These are phyloP conservation scores for Tylopilus sp. DNA, from an alignment of 1,284 basidiomycete genomes.

Conservation along the genomic window DNA sequence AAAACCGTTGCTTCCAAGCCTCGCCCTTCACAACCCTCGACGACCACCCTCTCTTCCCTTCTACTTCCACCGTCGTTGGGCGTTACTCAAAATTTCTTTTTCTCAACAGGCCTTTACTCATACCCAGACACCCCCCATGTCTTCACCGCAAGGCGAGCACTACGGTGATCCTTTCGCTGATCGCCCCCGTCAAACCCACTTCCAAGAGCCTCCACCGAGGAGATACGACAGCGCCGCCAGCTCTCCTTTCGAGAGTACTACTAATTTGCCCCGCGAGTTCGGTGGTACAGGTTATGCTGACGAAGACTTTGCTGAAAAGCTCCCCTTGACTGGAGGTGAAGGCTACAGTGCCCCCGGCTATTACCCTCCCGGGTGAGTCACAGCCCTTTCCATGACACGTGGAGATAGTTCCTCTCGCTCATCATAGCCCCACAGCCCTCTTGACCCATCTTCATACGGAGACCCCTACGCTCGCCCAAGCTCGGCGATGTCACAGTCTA, in stretches of 20 bases:
- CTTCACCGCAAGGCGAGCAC: constrained; percentile 40
- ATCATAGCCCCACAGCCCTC: constrained; percentile 39
- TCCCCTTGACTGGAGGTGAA: constrained; percentile 59
- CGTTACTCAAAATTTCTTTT: constrained; percentile 9
- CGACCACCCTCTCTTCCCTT: constrained; percentile 9
- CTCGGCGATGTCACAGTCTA: constrained; percentile 61
- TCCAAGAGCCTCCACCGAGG: constrained; percentile 48
- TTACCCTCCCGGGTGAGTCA: constrained; percentile 67
- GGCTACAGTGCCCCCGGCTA: constrained; percentile 51
- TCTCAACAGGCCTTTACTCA: constrained; percentile 7
- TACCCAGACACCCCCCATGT: constrained; percentile 37
- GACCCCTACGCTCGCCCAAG: constrained; percentile 64
- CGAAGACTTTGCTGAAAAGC: constrained; percentile 68
- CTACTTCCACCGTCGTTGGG: constrained; percentile 8
- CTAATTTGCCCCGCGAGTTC: constrained; percentile 54
- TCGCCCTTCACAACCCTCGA: constrained; percentile 20
- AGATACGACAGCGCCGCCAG: constrained; percentile 43
- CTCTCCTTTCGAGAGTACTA: constrained; percentile 50
- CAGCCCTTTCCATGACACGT: background rate
- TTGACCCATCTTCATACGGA: constrained; percentile 60
- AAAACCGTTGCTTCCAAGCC: constrained; percentile 25
- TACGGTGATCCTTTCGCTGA: constrained; percentile 70
- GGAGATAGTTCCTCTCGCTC: background rate
- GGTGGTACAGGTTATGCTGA: constrained; percentile 48
- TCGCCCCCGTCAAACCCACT: constrained; percentile 55